Base-by-base conservation (phyloP, 352 stramenopile genomes). In the Phytophthora nicotianae region DNA sequence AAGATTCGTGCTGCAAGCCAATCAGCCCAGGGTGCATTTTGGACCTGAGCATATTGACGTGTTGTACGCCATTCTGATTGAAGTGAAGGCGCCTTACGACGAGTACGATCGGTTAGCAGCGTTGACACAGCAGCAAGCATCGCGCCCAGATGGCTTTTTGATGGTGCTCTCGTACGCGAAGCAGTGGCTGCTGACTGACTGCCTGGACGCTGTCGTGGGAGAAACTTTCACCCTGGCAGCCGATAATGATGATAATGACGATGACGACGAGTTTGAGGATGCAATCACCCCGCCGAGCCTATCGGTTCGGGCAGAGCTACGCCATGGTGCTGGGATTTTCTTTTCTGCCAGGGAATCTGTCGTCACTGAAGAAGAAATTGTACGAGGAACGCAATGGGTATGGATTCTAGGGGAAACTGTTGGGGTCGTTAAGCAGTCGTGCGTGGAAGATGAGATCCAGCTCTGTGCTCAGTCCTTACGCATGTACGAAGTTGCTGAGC, bases 221-320 rank as follows among this genome's bases (percentile, higher is more conserved):
- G 63, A 76, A 56, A 82, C 70, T 4, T 71, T 73, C 21, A 74
- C 61, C 13, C 47, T 86, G 48, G 57, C 69, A n/a, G 72, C 74
- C 27, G 77, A 88, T 20, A 68, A 79, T 57, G 79, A 81, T 50
- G 78, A 89, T 33, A 79, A 89, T 29, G 83, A 91, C 20, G 86
- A 95, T 37, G 75, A 90, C 45, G 86, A 96, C 48, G 83, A 91
- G 45, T 96, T 94, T 72, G 85, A 94, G 53, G 87, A 96, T 67
- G 87, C 87, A 5, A 91, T 96, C 33, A 91, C 87, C 8, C 87
- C 87, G 5, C 87, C 87, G n/a, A 94, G 73, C 51, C 68, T 96
- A 8, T 91, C 67, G 14, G 58, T 96, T 62, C 66, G 74, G 16
- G 65, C 77, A 26, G 45, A 59, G 13, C 57, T 94, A 50, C 40